Percentiles rank a stretch among this genome's conserved stretches.
Evolutionary conservation across 2,329 filamentous ascomycete species (phyloP).

Genomic region (Aspergillus persii): DNA sequence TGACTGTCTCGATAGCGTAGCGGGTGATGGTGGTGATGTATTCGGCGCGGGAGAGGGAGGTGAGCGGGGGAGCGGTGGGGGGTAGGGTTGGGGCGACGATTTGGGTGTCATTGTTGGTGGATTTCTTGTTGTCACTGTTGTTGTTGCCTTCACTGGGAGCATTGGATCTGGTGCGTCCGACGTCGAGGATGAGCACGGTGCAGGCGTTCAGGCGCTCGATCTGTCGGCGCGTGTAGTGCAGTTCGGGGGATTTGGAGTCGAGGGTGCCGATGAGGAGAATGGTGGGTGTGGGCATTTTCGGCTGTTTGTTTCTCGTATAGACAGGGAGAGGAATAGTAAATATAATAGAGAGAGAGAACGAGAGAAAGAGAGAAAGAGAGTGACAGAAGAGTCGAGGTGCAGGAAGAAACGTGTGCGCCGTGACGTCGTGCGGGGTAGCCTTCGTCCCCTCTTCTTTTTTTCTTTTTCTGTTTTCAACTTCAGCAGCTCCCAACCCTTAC

Average conservation of each 20-base stretch:
- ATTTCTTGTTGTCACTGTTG: background rate
- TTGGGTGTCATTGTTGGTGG: background rate
- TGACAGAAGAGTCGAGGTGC: background rate
- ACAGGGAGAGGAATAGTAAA: background rate
- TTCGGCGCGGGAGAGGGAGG: slow-evolving; percentile 50
- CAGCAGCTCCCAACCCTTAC: background rate
- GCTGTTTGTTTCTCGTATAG: background rate
- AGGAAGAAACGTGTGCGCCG: background rate
- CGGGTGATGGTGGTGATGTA: slow-evolving; percentile 57
- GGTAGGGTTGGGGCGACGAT: slow-evolving; percentile 31
- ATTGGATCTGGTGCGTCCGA: slow-evolving; percentile 35
- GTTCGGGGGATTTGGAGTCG: slow-evolving; percentile 63
- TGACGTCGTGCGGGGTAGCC: background rate
- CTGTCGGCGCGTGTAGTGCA: slow-evolving; percentile 53
- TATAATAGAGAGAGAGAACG: background rate
- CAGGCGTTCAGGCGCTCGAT: slow-evolving; percentile 34
- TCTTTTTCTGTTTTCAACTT: background rate
- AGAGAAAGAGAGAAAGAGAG: background rate
- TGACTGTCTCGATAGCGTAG: slow-evolving; percentile 46
- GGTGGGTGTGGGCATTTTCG: slow-evolving; percentile 18
- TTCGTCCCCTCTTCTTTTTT: background rate
- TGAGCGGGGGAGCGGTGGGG: slow-evolving; percentile 16
- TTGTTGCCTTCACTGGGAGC: slow-evolving; percentile 45
- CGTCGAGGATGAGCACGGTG: slow-evolving; percentile 30
- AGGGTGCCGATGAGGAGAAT: slow-evolving; percentile 62